Base-by-base conservation (phyloP, 495 filamentous ascomycete genomes). In the Aspergillus ostianus region DNA sequence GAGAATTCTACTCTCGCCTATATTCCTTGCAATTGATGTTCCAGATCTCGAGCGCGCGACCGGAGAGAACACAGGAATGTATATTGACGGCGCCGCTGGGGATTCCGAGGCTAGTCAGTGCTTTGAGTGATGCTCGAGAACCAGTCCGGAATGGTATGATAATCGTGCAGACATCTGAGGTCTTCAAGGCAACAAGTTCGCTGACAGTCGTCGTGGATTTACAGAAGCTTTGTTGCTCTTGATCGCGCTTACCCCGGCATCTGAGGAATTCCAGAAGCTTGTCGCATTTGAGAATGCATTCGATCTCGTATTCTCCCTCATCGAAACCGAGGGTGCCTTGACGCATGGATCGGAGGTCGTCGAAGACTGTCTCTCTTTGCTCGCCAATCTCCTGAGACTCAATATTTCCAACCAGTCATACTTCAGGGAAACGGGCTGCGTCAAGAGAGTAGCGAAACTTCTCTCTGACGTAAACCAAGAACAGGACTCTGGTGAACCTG, bases 251-350 rank as follows among this genome's bases (percentile, higher is more conserved):
- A 89, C 88, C 2, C 83, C 84, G 26, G 79, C 85, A 20, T 89
- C 87, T n/a, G 75, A 86, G 51, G 88, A 97, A 62, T 82, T 98
- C 15, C 93, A 97, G 64, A 97, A 98, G 70, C 82, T 97, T 8
- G 90, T 98, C 21, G 92, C 92, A 0, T 97, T 96, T 60, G 91
- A 97, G 63, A 93, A 93, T 77, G 89, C 91, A 0, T 98, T 98
- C 64, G 92, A 93, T 45, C 84, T 87, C 23, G 78, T 96, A 20
- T 96, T 97, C 69, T 79, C 75, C 18, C 85, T 98, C 32, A 91
- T 98, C 47, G 81, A 87, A 58, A 74, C 80, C 0, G 94, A 98
- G 70, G 94, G 95, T 1, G 87, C 86, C 10, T 74, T 98, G 56
- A 86, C 82, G 7, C 85, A 91, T 64, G 95, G 95, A 19, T 92